Base-by-base conservation (phyloP, 1,139 yeast genomes). In the Yamadazyma triangularis region DNA sequence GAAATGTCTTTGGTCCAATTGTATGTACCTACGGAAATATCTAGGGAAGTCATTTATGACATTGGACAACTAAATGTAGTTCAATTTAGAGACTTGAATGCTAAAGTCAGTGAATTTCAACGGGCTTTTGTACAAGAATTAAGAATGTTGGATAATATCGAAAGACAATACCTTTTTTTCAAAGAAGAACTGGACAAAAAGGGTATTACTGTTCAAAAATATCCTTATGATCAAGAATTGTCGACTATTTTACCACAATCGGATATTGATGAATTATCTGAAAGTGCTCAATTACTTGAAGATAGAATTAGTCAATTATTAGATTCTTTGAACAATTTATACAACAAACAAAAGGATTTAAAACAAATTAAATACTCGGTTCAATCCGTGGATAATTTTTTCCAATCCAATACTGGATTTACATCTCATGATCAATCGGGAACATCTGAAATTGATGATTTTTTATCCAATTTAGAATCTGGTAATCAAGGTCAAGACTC, bases 1-100 rank as follows among this genome's bases (percentile, higher is more conserved):
- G 95, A 93, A 36, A 89, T 91, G 97, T 73, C 88, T 26, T 70
- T 89, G 42, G 88, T 89, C 25, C 97, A 91, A 62, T 74, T 91
- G 53, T 91, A 85, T 57, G 79, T 91, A 31, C 87, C 97, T n/a
- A 77, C 81, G 21, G 98, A 91, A 56, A 77, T 87, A 38, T 85
- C 95, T 6, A 70, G 97, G 40, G 95, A 88, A 39, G 79, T 87
- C 38, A 93, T 88, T 10, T 79, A 83, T 32, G 74, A 81, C 3
- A 62, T 91, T 25, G 98, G 98, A 7, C 77, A 78, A 39, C 62
- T 82, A 36, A 96, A 96, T 2, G 66, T 75, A 33, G 83, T 91
- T 18, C 97, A 93, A 52, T 88, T 93, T 57, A 73, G 85, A 39
- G 93, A 83, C 51, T 64, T 79, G 51, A 83, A 83, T 54, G 64